Base-by-base conservation (phyloP, 2,329 filamentous ascomycete species). In the Trichoderma gracile region DNA sequence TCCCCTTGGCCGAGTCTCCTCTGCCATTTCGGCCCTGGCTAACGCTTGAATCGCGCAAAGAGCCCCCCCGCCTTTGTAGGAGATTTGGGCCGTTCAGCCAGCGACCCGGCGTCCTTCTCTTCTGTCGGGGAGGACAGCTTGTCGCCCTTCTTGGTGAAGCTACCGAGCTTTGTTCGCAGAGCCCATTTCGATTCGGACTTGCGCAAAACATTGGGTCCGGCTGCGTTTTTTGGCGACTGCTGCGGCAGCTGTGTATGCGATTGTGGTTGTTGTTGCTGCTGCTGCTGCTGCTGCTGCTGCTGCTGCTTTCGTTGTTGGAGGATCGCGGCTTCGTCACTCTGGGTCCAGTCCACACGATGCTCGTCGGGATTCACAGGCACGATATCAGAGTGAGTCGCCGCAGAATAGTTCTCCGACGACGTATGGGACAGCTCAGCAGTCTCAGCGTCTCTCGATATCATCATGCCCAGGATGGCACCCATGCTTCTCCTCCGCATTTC, bases 261-360 rank as follows among this genome's bases (percentile, higher is more conserved):
- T n/a, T 45, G 42, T 7, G 49, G 43, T 12, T 14, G 17, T 21
- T 45, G 55, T 21, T 45, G 25, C 5, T 43, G 21, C 12, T 23
- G 42, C 12, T 58, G 43, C 17, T 14, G 17, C 15, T 45, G 55
- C 17, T 45, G 25, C 5, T 43, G 21, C 12, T 23, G 58, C 25
- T 54, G 25, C 25, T 61, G 58, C 17, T 52, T 38, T 30, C 63
- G 53, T 49, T 68, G 66, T 42, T 66, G 61, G 59, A 49, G 40
- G 25, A 43, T 47, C 8, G 53, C 68, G 67, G 69, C 56, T 72
- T 86, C 82, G 67, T 86, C 84, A 69, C 79, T 82, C 71, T 87
- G 84, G 33, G 82, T 82, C 85, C 85, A 88, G 72, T 87, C 84
- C 63, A 82, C 80, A 38, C 80, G 76, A 68, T 79, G 77, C 62